A percentile compares a stretch with the other conserved stretches of the same genome.
phyloP scores from a whole-genome alignment of 202 grass and related monocot species.

The Bolboschoenoplectus hybrid region DNA sequence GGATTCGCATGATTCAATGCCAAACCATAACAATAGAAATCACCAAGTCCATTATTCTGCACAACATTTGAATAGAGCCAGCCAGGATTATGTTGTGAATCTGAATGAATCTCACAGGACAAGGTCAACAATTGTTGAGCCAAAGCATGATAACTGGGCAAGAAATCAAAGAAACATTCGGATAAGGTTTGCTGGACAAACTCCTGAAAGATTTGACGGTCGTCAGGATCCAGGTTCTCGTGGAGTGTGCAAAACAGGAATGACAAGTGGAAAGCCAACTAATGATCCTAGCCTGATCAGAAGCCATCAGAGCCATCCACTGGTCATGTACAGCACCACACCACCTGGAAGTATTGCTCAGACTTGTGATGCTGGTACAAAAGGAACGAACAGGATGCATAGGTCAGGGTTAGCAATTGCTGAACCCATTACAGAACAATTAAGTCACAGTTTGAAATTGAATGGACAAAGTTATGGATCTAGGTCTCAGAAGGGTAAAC shows the following conservation, averaged over 20 bases:
- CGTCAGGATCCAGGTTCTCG: conserved; percentile 3
- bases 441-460: neutral
- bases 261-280: neutral
- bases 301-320: neutral
- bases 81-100: conserved; percentile 23
- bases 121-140: neutral
- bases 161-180: neutral
- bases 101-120: neutral
- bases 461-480: conserved; percentile 14
- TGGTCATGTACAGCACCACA: neutral
- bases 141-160: neutral
- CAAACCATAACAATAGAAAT: conserved; percentile 9
- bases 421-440: conserved; percentile 16
- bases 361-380: conserved; percentile 15
- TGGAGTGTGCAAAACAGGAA: conserved; percentile 6
- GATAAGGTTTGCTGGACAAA: neutral
- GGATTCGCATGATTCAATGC: neutral
- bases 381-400: neutral
- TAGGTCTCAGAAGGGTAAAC: conserved; percentile 9
- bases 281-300: conserved; percentile 3
- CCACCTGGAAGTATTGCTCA: neutral
- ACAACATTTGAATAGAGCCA: neutral
- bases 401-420: conserved; percentile 28
- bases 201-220: conserved; percentile 6
- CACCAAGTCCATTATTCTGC: neutral